Evolutionary conservation across 768 basidiomycete genomes (phyloP), one percentile per base, ranked within the genome.

Genomic region (Paxillus rubicundulus): DNA sequence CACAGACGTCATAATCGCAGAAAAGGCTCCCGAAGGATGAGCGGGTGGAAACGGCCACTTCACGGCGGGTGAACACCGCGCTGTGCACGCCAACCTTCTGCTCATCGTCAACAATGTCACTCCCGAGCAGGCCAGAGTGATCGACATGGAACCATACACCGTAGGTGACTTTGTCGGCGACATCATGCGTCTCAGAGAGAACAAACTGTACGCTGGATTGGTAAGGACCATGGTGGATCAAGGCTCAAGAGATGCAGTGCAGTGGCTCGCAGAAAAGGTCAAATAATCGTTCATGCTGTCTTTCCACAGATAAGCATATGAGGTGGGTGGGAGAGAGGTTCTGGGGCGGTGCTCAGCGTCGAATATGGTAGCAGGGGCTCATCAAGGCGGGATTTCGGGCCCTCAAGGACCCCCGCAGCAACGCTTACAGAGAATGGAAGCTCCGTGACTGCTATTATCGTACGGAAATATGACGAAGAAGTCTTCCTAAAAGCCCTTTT

Each of bases 291-390:
- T 85, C 67, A 67, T 67, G 20, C 67, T 87, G 18, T 76, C 84
- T 6, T 84, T 84, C 62, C 75, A 86, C 61, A 72, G 85, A 9
- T 85, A 87, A 61, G 85, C 86, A 9, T 87, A 86, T 65, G 76
- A 82, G 49, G 78, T 86, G 27, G 68, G 77, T 18, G 84, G 83
- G 37, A 72, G 78, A 50, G 57, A 82, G 76, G 54, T 87, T 87
- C 60, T 87, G 85, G 85, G 85, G 86, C 18, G 86, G 85, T 87
- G 68, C 72, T 86, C 21, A 76, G 78, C 56, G 79, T 81, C n/a
- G 73, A 79, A 49, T 79, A 80, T 36, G 85, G 85, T 2, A 86
- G 86, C 10, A 87, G 62, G 85, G 86, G 2, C 67, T 87, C 10
- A 83, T 87, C 47, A 71, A 62, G 40, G 78, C 83, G 4, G 82